phyloP scores from a whole-genome alignment of 192 early-diverging fungal species.

The Podila verticillata region DNA sequence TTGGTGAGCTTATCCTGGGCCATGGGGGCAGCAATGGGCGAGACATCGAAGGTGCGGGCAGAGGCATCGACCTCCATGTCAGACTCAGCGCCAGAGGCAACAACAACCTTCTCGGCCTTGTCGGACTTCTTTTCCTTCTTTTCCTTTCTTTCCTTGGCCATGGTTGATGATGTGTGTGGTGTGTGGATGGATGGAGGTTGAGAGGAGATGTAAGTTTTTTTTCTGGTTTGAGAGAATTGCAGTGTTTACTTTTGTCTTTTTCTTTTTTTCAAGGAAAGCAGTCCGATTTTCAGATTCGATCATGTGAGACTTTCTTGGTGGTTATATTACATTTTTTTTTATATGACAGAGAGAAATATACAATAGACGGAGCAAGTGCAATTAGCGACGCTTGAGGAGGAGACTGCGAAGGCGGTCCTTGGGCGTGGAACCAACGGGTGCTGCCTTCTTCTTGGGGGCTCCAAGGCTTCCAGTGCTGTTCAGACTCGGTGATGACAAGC shows the following conservation, averaged over 20 bases:
- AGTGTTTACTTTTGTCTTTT: too few species aligned
- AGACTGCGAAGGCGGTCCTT: constrained; percentile 41
- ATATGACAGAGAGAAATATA: too few species aligned
- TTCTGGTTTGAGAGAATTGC: too few species aligned
- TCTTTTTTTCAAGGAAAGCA: too few species aligned
- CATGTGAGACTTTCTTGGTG: too few species aligned
- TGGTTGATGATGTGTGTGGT: constrained; percentile 1
- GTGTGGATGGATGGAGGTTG: background rate
- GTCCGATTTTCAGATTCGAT: too few species aligned
- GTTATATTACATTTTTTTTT: too few species aligned
- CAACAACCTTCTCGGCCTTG: constrained; percentile 43
- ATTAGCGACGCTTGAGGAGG: constrained; percentile 35
- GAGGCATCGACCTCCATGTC: constrained; percentile 60
- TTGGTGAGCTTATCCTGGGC: constrained; percentile 87
- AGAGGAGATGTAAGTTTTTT: background rate
- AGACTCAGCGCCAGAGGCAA: constrained; percentile 37
- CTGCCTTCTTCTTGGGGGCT: constrained; percentile 11
- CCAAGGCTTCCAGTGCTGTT: background rate
- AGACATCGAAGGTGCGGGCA: constrained; percentile 63
- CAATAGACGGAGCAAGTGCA: too few species aligned
- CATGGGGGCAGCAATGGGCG: constrained; percentile 82
- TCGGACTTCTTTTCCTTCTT: constrained; percentile 37
- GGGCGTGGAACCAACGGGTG: constrained; percentile 17
- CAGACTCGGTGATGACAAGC: too few species aligned
- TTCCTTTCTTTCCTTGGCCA: constrained; percentile 9